Conservation (phyloP, 1,139 yeast genomes). For the Candida glucosophila region DNA sequence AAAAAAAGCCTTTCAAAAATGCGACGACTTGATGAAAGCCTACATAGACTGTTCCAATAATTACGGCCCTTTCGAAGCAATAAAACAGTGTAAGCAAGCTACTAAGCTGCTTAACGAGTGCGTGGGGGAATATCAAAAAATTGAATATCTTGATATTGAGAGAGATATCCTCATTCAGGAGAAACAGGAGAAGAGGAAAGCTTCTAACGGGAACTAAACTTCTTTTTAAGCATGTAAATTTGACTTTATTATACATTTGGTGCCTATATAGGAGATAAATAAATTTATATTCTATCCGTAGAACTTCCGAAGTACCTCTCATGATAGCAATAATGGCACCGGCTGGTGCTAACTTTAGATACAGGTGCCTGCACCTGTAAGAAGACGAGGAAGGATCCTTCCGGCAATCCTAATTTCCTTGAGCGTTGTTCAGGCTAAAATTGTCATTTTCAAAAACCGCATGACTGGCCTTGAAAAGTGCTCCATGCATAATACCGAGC, state of each 20-base stretch:
- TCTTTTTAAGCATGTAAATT: too few species aligned
- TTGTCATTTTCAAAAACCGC: constrained; percentile 49
- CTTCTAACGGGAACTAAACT: too few species aligned
- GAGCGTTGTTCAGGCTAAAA: constrained; percentile 8
- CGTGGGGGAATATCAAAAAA: constrained; percentile 57
- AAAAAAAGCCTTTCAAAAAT: constrained; percentile 58
- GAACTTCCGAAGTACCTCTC: too few species aligned
- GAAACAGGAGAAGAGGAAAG: constrained; percentile 34
- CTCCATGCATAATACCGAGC: constrained; percentile 55
- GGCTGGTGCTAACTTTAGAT: too few species aligned
- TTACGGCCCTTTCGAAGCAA: constrained; percentile 48
- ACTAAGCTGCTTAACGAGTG: constrained; percentile 38
- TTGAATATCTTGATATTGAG: constrained; percentile 62
- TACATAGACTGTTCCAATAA: constrained; percentile 34
- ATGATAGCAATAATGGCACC: too few species aligned
- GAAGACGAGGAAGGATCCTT: too few species aligned
- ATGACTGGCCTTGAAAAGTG: constrained; percentile 57
- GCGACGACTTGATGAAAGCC: constrained; percentile 57
- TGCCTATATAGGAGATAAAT: too few species aligned
- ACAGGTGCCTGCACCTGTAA: too few species aligned
- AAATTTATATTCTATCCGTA: too few species aligned
- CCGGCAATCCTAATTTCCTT: too few species aligned
- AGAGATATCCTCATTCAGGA: constrained; percentile 55
- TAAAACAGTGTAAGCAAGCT: constrained; percentile 41
- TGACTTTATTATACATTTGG: too few species aligned